A percentile compares a stretch with the other conserved stretches of the same genome.
phyloP scores from a whole-genome alignment of 176 grass and related monocot genomes.

The Neostapfia colusana region DNA sequence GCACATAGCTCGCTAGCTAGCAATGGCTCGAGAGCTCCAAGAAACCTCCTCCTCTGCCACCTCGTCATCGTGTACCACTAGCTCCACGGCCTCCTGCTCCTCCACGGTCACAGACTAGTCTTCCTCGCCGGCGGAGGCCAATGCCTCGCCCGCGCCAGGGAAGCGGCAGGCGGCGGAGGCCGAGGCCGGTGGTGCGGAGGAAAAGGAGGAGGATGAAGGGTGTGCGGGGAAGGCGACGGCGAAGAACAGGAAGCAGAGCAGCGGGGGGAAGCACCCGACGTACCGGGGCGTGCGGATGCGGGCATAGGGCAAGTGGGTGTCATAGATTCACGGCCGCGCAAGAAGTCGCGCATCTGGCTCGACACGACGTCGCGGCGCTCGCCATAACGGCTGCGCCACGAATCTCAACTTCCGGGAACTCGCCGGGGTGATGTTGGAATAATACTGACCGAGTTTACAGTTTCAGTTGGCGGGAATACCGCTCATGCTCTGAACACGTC shows the following conservation, averaged over 20 bases:
- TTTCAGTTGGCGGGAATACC: no score
- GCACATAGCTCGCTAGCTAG: not conserved
- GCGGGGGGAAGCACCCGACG: constrained; percentile 76
- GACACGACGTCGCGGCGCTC: no score
- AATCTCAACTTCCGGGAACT: no score
- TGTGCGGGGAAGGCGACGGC: not conserved
- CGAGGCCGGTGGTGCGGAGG: not conserved
- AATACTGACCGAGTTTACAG: no score
- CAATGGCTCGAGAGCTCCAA: constrained; percentile 47
- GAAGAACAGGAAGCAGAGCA: constrained; percentile 58
- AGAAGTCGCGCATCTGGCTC: constrained; percentile 98
- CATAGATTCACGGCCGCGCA: constrained; percentile 93
- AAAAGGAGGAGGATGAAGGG: not conserved
- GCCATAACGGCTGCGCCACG: no score
- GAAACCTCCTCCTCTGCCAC: constrained; percentile 44
- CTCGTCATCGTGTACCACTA: constrained; percentile 42
- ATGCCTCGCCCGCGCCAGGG: constrained; percentile 24
- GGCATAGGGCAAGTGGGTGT: constrained; percentile 97
- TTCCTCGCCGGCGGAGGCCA: constrained; percentile 32
- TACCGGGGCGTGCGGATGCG: constrained; percentile 95
- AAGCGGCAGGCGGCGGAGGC: constrained; percentile 11
- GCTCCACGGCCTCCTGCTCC: constrained; percentile 50
- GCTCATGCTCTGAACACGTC: no score
- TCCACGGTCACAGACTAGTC: constrained; percentile 56
- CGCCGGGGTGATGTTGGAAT: no score